Base-by-base conservation (phyloP, 176 grass and related monocot species). In the Carex parvula region DNA sequence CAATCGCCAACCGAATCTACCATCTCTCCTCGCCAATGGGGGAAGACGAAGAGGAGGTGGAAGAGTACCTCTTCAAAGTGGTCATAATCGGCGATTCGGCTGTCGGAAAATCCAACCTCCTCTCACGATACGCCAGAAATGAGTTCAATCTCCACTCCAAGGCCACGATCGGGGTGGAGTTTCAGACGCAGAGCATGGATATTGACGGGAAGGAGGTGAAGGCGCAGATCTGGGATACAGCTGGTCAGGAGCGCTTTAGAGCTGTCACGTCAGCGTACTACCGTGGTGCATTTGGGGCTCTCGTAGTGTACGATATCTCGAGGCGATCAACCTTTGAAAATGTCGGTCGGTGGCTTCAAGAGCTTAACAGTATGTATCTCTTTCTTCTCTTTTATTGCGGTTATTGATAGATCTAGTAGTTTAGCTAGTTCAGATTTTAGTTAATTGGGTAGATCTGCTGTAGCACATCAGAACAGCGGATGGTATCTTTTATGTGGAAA, bases 221-320 rank as follows among this genome's bases (percentile, higher is more conserved):
- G 42, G 81, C 81, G 60, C 81, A 83, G 81, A 83, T 83, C 81
- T 83, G 81, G 81, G 81, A 83, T 30, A 83, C 81, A 29, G 81
- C 81, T 52, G 81, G 81, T 2, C 81, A 83, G 41, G 81, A 83
- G 41, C 8, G 81, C 14, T 83, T 83, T 9, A 6, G 81, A 30
- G 81, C 81, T 13, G 81, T 83, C n/a, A 83, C 81, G 0, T 83
- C 81, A 12, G 81, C 81, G 8, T 83, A 83, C 64, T 83, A 83
- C 16, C 81, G 81, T 18, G 81, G 81, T 24, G 81, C 81, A 53
- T 83, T 83, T 50, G 81, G 81, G 2, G 81, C 81, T 68, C 42
- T 83, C 2, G 81, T 83, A 10, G 81, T 83, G 32, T 83, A 83
- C 39, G 81, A 83, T 66, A 83, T 83, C 29, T 83, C 81, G 16